Evolutionary conservation across 768 basidiomycete species (phyloP).

Genomic region (Hysterangium stoloniferum): DNA sequence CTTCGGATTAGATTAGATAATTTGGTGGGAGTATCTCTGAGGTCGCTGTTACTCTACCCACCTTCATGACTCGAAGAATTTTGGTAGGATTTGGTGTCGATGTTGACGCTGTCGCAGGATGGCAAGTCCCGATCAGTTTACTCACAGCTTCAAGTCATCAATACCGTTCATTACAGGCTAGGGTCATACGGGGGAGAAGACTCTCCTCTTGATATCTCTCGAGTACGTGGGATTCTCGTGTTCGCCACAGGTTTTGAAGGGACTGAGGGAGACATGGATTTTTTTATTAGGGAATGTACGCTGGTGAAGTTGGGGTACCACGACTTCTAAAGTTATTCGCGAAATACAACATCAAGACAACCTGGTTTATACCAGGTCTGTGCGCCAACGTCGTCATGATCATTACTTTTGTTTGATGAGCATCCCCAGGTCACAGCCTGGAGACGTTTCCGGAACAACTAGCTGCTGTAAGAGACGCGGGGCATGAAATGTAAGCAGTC

Average conservation of each 20-base stretch:
- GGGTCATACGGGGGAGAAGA: conserved; percentile 74
- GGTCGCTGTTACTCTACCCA: too few relatives aligned
- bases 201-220: conserved; percentile 59
- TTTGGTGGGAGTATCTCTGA: too few relatives aligned
- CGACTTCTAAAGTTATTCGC: conserved; percentile 64
- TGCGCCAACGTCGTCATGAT: too few relatives aligned
- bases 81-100: conserved; percentile 62
- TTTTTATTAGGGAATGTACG: conserved; percentile 59
- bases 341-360: conserved; percentile 60
- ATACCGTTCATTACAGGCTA: conserved; percentile 33
- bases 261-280: background rate
- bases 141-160: background rate
- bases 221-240: conserved; percentile 28
- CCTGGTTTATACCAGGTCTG: conserved; percentile 67
- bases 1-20: too few relatives aligned
- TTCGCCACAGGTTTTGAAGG: too few relatives aligned
- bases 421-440: conserved; percentile 49
- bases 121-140: conserved; percentile 30
- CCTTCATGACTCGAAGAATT: conserved; percentile 44
- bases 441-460: conserved; percentile 49
- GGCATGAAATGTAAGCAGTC: conserved; percentile 44
- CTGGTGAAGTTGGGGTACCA: conserved; percentile 65
- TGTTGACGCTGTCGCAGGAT: conserved; percentile 72
- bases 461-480: conserved; percentile 11
- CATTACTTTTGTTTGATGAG: background rate